Conservation (phyloP, 2,329 filamentous ascomycete genomes). For the Fusarium secorum region DNA sequence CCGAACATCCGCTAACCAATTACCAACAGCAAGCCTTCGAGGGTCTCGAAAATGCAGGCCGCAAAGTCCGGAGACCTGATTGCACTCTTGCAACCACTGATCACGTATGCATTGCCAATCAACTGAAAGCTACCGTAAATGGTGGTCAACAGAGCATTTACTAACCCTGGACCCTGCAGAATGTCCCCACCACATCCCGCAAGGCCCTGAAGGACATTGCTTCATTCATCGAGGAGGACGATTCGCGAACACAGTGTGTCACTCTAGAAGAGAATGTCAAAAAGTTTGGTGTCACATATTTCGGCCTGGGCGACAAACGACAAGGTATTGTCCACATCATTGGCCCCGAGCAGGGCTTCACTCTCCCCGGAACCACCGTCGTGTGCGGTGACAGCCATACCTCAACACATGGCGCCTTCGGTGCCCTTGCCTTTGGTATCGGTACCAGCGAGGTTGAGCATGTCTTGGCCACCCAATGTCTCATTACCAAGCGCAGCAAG, state of each 20-base stretch:
- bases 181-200: conserved; percentile 89
- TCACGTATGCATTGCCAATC: conserved; percentile 71
- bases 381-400: conserved; percentile 99
- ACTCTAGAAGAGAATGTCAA: conserved; percentile 98
- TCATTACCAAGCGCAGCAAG: conserved; percentile 94
- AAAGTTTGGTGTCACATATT: conserved; percentile 95
- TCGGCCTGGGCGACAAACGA: conserved; percentile 93
- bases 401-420: conserved; percentile 96
- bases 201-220: conserved; percentile 94
- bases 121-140: not conserved
- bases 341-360: conserved; percentile 98
- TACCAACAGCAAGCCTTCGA: conserved; percentile 87
- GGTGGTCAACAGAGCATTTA: not conserved
- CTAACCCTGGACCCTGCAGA: conserved; percentile 60
- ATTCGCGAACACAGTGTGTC: conserved; percentile 91
- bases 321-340: conserved; percentile 99
- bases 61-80: conserved; percentile 90
- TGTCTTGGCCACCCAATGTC: conserved; percentile 93
- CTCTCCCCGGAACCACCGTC: conserved; percentile 93
- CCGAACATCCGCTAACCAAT: conserved; percentile 24
- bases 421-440: conserved; percentile 93
- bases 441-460: conserved; percentile 99
- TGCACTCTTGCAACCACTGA: conserved; percentile 97
- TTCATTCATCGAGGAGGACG: conserved; percentile 92
- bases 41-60: conserved; percentile 86